Evolutionary conservation across 2,329 filamentous ascomycete genomes (phyloP).

Genomic region (Ascocoryne sarcoides): DNA sequence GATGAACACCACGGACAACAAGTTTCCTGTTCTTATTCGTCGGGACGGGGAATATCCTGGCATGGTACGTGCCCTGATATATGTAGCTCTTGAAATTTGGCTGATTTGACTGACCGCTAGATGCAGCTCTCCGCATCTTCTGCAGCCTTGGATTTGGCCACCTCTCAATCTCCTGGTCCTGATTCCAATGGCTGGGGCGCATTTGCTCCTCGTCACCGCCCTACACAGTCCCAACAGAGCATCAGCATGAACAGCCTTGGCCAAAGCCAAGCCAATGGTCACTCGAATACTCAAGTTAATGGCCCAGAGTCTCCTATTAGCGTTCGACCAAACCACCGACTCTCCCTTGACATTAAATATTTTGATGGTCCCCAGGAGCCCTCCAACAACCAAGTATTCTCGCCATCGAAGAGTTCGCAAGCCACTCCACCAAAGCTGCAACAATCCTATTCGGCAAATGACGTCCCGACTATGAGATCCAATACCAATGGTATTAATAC

Average conservation of each 20-base stretch:
- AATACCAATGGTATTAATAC: constrained; percentile 28
- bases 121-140: constrained; percentile 71
- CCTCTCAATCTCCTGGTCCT: constrained; percentile 56
- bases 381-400: constrained; percentile 20
- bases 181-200: constrained; percentile 34
- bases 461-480: constrained; percentile 73
- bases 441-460: constrained; percentile 83
- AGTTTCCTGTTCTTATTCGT: constrained; percentile 76
- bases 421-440: constrained; percentile 66
- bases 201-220: constrained; percentile 25
- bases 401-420: constrained; percentile 43
- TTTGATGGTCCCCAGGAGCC: constrained; percentile 31
- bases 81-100: constrained; percentile 3
- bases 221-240: constrained; percentile 40
- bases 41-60: constrained; percentile 36
- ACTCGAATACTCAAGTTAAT: constrained; percentile 31
- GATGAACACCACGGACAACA: constrained; percentile 68
- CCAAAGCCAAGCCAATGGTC: constrained; percentile 8
- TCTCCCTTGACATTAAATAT: constrained; percentile 49
- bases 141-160: constrained; percentile 70
- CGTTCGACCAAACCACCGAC: constrained; percentile 41
- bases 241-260: constrained; percentile 25
- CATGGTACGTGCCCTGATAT: constrained; percentile 19
- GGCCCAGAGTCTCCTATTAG: constrained; percentile 38
- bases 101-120: constrained; percentile 31